Conservation (phyloP, 192 early-diverging fungal genomes). For the Podila epigama region DNA sequence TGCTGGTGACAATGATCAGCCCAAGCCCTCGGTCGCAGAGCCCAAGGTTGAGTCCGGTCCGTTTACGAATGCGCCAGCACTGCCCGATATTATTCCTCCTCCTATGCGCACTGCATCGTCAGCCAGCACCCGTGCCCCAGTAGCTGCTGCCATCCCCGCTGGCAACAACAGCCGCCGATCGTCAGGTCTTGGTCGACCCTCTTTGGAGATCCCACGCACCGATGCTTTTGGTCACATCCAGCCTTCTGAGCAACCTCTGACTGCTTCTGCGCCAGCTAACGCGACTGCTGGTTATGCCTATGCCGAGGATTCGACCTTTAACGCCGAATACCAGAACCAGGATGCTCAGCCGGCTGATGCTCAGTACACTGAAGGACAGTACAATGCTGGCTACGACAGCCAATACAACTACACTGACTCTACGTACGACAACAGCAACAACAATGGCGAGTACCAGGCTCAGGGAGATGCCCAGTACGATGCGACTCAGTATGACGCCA, state of each 20-base stretch:
- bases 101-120: constrained; percentile 23
- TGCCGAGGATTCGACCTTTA: constrained; percentile 22
- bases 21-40: constrained; percentile 40
- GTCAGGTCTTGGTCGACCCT: constrained; percentile 5
- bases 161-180: constrained; percentile 12
- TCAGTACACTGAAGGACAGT: constrained; percentile 3
- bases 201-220: constrained; percentile 23
- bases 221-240: constrained; percentile 14
- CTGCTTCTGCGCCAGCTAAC: neutral
- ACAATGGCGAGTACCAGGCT: constrained; percentile 1
- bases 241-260: neutral
- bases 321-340: constrained; percentile 11
- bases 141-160: neutral
- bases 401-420: constrained; percentile 12
- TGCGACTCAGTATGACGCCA: neutral
- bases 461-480: constrained; percentile 10
- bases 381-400: constrained; percentile 5
- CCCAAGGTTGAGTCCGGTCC: constrained; percentile 31
- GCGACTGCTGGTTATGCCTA: neutral
- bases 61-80: constrained; percentile 36
- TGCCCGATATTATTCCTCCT: constrained; percentile 33
- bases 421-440: no score
- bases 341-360: neutral
- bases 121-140: constrained; percentile 16
- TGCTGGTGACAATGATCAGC: constrained; percentile 59